Evolutionary conservation across 306 rosid species (phyloP), one percentile per base, ranked within the genome.

Genomic region (Vigna mungo): DNA sequence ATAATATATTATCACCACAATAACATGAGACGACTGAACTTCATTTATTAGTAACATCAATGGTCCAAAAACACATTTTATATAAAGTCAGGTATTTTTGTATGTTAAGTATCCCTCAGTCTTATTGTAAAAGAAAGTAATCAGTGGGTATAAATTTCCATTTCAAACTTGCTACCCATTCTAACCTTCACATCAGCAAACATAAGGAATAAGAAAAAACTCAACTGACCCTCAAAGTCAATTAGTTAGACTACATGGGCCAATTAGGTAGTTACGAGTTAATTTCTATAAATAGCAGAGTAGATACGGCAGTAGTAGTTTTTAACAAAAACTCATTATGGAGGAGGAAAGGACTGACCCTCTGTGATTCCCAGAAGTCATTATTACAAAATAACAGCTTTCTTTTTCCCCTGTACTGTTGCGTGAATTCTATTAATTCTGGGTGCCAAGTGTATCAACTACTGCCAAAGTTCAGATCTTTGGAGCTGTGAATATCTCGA

Each of bases 41-140:
- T 25, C 41, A 77, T 54, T 18, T 37, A 37, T 36, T 64, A 51
- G 79, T 21, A 56, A 37, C 59, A 27, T 25, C 46, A 55, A 67
- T 9, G 13, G 46, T 52, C 18, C 30, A 60, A 60, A 60, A 76
- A 36, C 27, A 76, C 18, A 14, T 63, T 10, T 64, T 39, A 51
- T 64, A 61, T 37, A 10, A 75, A n/a, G 23, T 30, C 12, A 18
- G 21, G 52, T 10, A 66, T 55, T 56, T 39, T 72, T 41, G 55
- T 9, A 73, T 58, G 70, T 46, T 34, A 74, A 44, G 30, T 17
- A 49, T 32, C 48, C n/a, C 11, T 37, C 0, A 39, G n/a, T 25
- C 72, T 76, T 18, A 34, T 14, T 20, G 21, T 75, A 34, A 48
- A 74, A 60, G 14, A 58, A 72, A 55, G 27, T 1, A 25, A 59